phyloP scores from a whole-genome alignment of 768 basidiomycete genomes.

The Termitomyces sp. region DNA sequence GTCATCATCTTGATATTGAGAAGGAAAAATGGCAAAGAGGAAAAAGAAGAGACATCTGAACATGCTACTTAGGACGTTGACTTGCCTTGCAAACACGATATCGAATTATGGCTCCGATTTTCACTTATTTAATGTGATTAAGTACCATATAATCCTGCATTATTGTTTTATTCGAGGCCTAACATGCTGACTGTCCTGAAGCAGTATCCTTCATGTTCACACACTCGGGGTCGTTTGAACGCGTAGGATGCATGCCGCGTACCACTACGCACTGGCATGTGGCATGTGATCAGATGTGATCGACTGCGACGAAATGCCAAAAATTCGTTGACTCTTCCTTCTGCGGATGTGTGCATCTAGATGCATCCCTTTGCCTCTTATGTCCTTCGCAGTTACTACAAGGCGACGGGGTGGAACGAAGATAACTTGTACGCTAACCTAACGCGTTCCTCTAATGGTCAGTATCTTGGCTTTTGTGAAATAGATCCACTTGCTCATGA shows the following conservation, averaged over 20 bases:
- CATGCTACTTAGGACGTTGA: not conserved
- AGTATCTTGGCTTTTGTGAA: slow-evolving; percentile 11
- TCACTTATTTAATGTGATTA: not conserved
- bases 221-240: no score
- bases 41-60: no score
- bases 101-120: not conserved
- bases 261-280: no score
- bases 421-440: slow-evolving; percentile 92
- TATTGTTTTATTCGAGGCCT: not conserved
- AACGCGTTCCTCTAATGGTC: slow-evolving; percentile 87
- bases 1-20: not conserved
- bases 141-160: not conserved
- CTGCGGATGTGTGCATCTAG: not conserved
- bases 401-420: slow-evolving; percentile 95
- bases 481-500: not conserved
- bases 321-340: not conserved
- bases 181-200: not conserved
- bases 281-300: not conserved
- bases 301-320: not conserved
- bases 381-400: slow-evolving; percentile 87
- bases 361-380: slow-evolving; percentile 91
- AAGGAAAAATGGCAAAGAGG: not conserved
- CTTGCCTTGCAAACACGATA: no score
- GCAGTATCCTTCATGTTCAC: no score
- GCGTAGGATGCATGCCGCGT: no score